These are phyloP conservation scores for Fomitopsis pinicola DNA, from an alignment of 1,284 basidiomycete genomes.

Conservation along the genomic window DNA sequence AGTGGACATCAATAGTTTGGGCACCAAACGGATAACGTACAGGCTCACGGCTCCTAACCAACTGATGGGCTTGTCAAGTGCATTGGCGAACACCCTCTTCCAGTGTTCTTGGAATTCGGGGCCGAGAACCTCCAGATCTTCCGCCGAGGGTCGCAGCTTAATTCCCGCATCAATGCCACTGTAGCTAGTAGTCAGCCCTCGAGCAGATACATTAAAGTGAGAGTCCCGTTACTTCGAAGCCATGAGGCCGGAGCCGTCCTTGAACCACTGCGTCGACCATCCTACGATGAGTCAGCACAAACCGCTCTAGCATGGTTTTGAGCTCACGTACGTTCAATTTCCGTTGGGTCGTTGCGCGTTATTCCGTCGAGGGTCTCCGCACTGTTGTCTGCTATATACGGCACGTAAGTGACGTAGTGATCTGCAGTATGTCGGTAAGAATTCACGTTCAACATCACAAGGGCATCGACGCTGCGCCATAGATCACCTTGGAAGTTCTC, in stretches of 20 bases:
- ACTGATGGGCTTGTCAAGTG: conserved; percentile 46
- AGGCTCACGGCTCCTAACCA: conserved; percentile 27
- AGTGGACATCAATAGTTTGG: too few species aligned
- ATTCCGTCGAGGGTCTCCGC: conserved; percentile 41
- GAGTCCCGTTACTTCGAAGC: conserved; percentile 40
- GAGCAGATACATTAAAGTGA: too few species aligned
- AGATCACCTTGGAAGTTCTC: conserved; percentile 46
- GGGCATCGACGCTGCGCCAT: too few species aligned
- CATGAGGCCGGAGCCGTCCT: conserved; percentile 42
- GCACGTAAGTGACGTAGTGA: conserved; percentile 33
- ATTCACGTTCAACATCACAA: too few species aligned
- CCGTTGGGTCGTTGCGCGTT: conserved; percentile 32
- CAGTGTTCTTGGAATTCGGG: conserved; percentile 39
- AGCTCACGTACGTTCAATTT: conserved; percentile 27
- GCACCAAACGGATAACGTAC: neutral
- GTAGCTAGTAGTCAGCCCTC: neutral
- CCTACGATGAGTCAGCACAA: too few species aligned
- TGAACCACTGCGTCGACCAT: conserved; percentile 32
- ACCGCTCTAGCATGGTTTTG: too few species aligned
- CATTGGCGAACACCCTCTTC: conserved; percentile 37
- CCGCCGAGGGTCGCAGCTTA: conserved; percentile 41
- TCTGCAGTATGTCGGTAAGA: conserved; percentile 28
- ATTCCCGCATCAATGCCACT: conserved; percentile 43
- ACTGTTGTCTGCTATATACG: conserved; percentile 35
- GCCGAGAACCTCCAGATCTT: conserved; percentile 41